Conservation (phyloP, 1,284 basidiomycete genomes). For the Porodaedalea pini region DNA sequence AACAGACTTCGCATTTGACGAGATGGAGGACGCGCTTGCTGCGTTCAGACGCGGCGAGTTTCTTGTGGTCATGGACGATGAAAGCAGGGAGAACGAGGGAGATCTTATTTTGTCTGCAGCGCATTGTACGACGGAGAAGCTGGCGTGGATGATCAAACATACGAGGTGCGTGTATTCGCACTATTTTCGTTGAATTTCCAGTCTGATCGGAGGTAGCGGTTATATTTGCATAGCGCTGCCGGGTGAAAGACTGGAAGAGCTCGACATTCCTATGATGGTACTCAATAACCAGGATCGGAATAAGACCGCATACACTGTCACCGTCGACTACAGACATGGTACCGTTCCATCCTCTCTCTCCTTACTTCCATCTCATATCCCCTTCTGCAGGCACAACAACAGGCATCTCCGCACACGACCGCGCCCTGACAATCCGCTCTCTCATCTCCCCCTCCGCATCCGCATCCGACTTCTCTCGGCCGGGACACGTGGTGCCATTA, state of each 20-base stretch:
- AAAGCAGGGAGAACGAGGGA: conserved; percentile 91
- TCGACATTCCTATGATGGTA: conserved; percentile 95
- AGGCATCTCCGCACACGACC: conserved; percentile 95
- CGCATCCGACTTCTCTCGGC: conserved; percentile 83
- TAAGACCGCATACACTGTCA: conserved; percentile 96
- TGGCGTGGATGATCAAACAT: conserved; percentile 99
- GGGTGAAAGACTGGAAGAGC: conserved; percentile 67
- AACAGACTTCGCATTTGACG: conserved; percentile 46
- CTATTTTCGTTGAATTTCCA: conserved; percentile 2
- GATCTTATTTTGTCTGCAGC: conserved; percentile 86
- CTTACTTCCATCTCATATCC: not conserved
- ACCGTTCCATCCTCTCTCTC: not conserved
- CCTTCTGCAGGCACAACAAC: conserved; percentile 74
- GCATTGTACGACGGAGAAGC: conserved; percentile 87
- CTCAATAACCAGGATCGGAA: conserved; percentile 87
- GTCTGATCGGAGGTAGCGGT: conserved; percentile 54
- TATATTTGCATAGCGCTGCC: conserved; percentile 93
- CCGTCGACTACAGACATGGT: conserved; percentile 90
- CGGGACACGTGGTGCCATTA: conserved; percentile 94
- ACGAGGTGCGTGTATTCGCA: conserved; percentile 63
- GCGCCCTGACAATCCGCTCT: conserved; percentile 81
- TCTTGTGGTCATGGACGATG: conserved; percentile 94
- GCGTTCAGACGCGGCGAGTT: conserved; percentile 85
- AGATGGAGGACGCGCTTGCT: conserved; percentile 75
- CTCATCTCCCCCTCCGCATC: conserved; percentile 61